A percentile compares a stretch with the other conserved stretches of the same genome.
Evolutionary conservation across 176 grass and related monocot species (phyloP).

Genomic region (Alloteropsis semialata): DNA sequence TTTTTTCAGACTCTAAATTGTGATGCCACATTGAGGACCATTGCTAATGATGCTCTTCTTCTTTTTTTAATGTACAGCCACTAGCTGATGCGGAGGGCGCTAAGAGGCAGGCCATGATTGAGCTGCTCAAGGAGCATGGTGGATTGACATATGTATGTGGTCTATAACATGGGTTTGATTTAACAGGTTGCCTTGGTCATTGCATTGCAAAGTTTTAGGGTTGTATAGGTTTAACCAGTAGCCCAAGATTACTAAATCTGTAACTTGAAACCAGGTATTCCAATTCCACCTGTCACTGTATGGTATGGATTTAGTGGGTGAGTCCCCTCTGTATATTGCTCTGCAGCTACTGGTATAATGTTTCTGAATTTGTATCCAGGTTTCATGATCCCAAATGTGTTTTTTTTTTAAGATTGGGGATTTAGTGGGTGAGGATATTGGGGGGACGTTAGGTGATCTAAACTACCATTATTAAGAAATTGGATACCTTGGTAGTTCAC

Average conservation of each 20-base stretch:
- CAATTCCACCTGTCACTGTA: slow-evolving; percentile 34
- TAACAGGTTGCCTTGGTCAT: background rate
- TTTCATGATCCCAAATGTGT: slow-evolving; percentile 15
- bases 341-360: slow-evolving; percentile 26
- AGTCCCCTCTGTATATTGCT: slow-evolving; percentile 40
- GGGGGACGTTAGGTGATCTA: background rate
- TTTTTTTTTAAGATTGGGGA: no score
- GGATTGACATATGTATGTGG: slow-evolving; percentile 81
- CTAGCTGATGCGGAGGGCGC: slow-evolving; percentile 93
- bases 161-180: slow-evolving; percentile 1
- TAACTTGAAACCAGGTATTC: slow-evolving; percentile 49
- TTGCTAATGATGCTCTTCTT: slow-evolving; percentile 4
- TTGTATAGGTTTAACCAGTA: slow-evolving; percentile 25
- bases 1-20: background rate
- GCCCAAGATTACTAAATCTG: slow-evolving; percentile 44
- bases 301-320: slow-evolving; percentile 53
- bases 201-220: slow-evolving; percentile 26
- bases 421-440: no score
- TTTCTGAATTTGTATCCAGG: slow-evolving; percentile 33
- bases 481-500: background rate
- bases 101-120: slow-evolving; percentile 70
- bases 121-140: slow-evolving; percentile 78
- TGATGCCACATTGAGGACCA: background rate
- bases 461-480: background rate
- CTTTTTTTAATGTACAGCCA: slow-evolving; percentile 52